Conservation (phyloP, 2,329 filamentous ascomycete species). For the Dryadomyces quercivorus region DNA sequence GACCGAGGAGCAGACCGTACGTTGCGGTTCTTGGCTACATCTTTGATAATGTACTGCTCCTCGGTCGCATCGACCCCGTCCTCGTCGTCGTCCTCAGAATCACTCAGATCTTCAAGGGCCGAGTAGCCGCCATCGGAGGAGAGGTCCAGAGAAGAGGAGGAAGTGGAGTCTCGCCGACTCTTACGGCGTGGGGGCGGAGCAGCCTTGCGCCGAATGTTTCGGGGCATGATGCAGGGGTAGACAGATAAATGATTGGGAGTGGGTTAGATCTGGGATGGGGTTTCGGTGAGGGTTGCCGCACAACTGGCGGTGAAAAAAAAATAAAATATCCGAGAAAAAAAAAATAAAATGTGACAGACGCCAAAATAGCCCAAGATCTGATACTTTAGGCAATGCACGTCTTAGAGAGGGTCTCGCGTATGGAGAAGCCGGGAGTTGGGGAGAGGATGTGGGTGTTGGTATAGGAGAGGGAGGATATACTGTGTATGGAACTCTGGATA, state of each 20-base stretch:
- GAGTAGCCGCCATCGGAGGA: slow-evolving; percentile 63
- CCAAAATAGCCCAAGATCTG: not conserved
- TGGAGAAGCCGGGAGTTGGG: not conserved
- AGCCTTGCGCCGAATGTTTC: slow-evolving; percentile 38
- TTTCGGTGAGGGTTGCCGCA: slow-evolving; percentile 4
- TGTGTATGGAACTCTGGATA: not conserved
- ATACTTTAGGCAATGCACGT: not conserved
- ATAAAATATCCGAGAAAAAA: slow-evolving; percentile 11
- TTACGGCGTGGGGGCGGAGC: slow-evolving; percentile 28
- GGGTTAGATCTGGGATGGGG: slow-evolving; percentile 2
- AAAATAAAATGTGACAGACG: slow-evolving; percentile 3
- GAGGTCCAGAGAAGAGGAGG: slow-evolving; percentile 43
- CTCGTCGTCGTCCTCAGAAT: slow-evolving; percentile 67
- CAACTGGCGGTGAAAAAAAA: slow-evolving; percentile 23
- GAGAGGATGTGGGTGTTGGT: not conserved
- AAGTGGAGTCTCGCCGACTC: slow-evolving; percentile 36
- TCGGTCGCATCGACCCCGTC: slow-evolving; percentile 66
- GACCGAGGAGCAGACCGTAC: slow-evolving; percentile 37
- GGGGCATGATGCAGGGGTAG: slow-evolving; percentile 30
- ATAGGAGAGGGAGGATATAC: not conserved
- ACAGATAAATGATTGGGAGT: slow-evolving; percentile 7
- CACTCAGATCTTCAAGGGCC: slow-evolving; percentile 66
- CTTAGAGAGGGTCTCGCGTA: not conserved
- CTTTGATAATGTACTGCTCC: slow-evolving; percentile 58
- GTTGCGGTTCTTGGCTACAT: slow-evolving; percentile 23